Conservation (phyloP, 1,284 basidiomycete genomes). For the Microbotryum saponariae region DNA sequence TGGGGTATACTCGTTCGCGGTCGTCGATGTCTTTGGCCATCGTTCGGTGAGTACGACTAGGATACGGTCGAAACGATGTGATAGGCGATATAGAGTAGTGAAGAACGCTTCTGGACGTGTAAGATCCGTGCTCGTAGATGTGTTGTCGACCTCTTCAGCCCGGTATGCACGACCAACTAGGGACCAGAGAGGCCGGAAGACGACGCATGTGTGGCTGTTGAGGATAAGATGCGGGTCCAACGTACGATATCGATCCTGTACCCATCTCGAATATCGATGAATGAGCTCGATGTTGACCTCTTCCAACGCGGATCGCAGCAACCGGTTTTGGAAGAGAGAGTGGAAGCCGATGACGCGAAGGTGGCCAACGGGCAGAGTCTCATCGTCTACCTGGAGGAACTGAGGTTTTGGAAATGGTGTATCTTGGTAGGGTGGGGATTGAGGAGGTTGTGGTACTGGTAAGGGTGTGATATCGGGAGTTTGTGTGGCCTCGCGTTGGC, state of each 20-base stretch:
- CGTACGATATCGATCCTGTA: background rate
- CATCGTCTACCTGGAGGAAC: background rate
- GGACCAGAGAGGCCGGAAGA: background rate
- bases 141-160: background rate
- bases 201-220: slow-evolving; percentile 1
- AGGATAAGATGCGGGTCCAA: slow-evolving; percentile 12
- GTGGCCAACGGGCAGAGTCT: background rate
- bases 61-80: background rate
- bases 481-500: background rate
- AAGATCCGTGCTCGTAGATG: too few relatives aligned
- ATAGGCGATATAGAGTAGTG: slow-evolving; percentile 4
- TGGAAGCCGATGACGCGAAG: slow-evolving; percentile 1
- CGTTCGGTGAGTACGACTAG: slow-evolving; percentile 13
- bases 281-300: background rate
- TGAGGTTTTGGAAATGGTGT: slow-evolving; percentile 3
- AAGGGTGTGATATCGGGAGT: background rate
- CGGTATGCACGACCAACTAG: slow-evolving; percentile 1
- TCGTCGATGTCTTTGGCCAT: background rate
- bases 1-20: slow-evolving; percentile 3
- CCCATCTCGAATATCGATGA: slow-evolving; percentile 5
- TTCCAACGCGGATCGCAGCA: background rate
- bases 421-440: background rate
- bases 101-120: slow-evolving; percentile 2
- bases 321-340: background rate
- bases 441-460: too few relatives aligned